Conservation (phyloP, 495 filamentous ascomycete species). For the Xylaria flabelliformis region DNA sequence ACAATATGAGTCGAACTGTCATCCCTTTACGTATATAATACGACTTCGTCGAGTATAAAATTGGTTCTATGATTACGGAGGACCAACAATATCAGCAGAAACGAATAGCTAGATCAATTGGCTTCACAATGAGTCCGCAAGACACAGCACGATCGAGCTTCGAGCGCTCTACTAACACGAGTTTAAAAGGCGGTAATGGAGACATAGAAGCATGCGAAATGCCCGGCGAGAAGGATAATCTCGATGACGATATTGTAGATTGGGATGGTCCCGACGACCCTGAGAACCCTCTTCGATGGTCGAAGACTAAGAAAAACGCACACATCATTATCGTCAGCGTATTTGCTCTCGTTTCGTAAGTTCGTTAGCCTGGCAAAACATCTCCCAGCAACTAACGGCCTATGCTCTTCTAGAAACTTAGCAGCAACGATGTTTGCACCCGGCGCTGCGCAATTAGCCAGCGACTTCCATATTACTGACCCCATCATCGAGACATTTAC, state of each 20-base stretch:
- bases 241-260: constrained; percentile 18
- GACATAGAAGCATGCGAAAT: neutral
- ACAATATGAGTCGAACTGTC: neutral
- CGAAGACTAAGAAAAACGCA: neutral
- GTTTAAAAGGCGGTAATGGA: neutral
- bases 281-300: constrained; percentile 18
- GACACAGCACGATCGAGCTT: neutral
- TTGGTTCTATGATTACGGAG: neutral
- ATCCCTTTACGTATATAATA: neutral
- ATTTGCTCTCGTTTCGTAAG: constrained; percentile 20
- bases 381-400: constrained; percentile 20
- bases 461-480: constrained; percentile 42
- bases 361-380: constrained; percentile 51
- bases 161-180: neutral
- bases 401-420: constrained; percentile 31
- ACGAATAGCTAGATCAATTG: neutral
- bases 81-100: neutral
- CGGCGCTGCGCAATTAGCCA: constrained; percentile 42
- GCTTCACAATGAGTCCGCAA: neutral
- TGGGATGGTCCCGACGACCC: constrained; percentile 25
- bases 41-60: neutral
- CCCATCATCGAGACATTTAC: constrained; percentile 54
- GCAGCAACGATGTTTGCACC: constrained; percentile 39
- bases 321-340: constrained; percentile 21
- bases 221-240: neutral